Percentiles rank a stretch among this genome's conserved stretches.
These are phyloP conservation scores for Auriscalpium orientale DNA, from an alignment of 768 basidiomycete species.

Conservation along the genomic window DNA sequence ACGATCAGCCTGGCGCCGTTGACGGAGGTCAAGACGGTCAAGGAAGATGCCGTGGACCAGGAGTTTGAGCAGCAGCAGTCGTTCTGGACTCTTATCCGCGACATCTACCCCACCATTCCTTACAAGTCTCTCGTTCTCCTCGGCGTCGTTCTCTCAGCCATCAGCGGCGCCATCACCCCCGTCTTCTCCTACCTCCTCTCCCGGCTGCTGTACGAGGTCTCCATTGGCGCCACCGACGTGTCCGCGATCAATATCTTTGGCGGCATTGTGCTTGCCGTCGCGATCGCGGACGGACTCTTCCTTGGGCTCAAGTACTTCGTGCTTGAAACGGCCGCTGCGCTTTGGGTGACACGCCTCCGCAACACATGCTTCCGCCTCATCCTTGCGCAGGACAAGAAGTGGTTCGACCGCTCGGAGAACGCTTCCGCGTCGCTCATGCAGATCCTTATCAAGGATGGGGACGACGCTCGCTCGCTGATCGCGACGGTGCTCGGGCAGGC, in stretches of 20 bases:
- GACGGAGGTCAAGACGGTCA: slow-evolving; percentile 19
- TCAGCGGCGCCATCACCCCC: slow-evolving; percentile 82
- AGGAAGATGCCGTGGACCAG: slow-evolving; percentile 9
- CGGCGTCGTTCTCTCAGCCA: slow-evolving; percentile 61
- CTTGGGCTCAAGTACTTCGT: slow-evolving; percentile 71
- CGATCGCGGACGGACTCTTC: slow-evolving; percentile 68
- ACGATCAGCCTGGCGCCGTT: slow-evolving; percentile 17
- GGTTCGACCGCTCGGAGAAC: slow-evolving; percentile 72
- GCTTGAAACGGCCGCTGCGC: slow-evolving; percentile 68
- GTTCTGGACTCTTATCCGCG: slow-evolving; percentile 43
- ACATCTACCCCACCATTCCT: slow-evolving; percentile 65
- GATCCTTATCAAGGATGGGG: slow-evolving; percentile 77
- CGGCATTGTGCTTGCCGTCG: slow-evolving; percentile 63
- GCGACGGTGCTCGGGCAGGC: slow-evolving; percentile 64
- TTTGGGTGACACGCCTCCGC: slow-evolving; percentile 70
- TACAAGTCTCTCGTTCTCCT: slow-evolving; percentile 60
- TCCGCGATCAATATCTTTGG: slow-evolving; percentile 62
- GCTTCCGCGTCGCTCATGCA: slow-evolving; percentile 58
- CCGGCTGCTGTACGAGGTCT: slow-evolving; percentile 68
- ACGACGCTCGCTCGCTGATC: slow-evolving; percentile 78
- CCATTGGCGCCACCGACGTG: slow-evolving; percentile 57
- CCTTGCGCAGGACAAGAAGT: slow-evolving; percentile 75
- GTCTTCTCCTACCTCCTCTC: slow-evolving; percentile 89
- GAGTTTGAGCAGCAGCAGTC: slow-evolving; percentile 18
- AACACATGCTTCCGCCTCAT: slow-evolving; percentile 46